Evolutionary conservation across 768 basidiomycete species (phyloP).

Genomic region (Kwoniella heveanensis): DNA sequence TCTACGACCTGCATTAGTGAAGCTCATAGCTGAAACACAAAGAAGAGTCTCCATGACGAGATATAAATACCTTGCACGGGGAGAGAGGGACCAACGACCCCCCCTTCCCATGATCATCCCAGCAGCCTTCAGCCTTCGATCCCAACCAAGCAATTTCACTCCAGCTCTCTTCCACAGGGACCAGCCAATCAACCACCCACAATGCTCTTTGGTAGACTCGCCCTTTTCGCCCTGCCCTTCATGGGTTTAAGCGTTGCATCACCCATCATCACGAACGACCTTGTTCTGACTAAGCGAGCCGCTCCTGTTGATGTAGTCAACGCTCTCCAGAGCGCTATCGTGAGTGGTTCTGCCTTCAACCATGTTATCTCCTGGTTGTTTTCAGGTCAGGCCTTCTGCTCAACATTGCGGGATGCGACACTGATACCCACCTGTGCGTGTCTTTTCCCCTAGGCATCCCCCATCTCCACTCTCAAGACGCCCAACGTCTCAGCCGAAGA

Average conservation of each 20-base stretch:
- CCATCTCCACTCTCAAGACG: constrained; percentile 12
- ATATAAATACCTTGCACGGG: no score
- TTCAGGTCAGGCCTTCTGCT: no score
- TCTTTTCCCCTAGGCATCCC: constrained; percentile 7
- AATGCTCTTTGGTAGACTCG: constrained; percentile 25
- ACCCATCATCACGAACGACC: background rate
- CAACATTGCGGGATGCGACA: no score
- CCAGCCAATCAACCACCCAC: background rate
- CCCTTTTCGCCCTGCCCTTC: constrained; percentile 21
- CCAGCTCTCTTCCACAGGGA: background rate
- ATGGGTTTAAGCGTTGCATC: constrained; percentile 3
- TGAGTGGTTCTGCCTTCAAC: background rate
- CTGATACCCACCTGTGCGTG: background rate
- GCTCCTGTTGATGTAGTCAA: constrained; percentile 5
- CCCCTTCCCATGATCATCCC: no score
- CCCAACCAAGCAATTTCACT: no score
- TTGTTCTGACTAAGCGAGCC: constrained; percentile 1
- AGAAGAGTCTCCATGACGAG: no score
- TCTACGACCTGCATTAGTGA: no score
- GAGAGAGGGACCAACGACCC: no score
- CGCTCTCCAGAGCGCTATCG: constrained; percentile 13
- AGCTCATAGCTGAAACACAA: no score
- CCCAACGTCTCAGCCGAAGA: constrained; percentile 10
- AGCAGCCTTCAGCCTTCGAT: background rate
- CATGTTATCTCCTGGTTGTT: background rate